Evolutionary conservation across 495 filamentous ascomycete genomes (phyloP).

Genomic region (Penicillium simplicissimum): DNA sequence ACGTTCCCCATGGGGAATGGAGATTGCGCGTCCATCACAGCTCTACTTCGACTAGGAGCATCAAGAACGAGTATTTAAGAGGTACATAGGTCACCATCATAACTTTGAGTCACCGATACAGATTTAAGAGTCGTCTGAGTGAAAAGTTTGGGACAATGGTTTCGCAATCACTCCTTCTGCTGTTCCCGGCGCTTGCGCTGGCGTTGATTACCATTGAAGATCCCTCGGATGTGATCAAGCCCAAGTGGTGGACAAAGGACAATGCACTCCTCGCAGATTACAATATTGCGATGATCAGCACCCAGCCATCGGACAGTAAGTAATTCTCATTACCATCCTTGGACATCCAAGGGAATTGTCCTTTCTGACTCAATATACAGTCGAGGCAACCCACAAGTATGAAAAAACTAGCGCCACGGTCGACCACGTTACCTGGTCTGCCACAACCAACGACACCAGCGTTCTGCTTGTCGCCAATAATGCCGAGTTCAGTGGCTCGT

Average conservation of each 20-base stretch:
- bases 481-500: constrained; percentile 13
- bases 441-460: constrained; percentile 23
- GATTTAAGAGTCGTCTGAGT: not conserved
- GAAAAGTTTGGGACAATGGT: constrained; percentile 2
- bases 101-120: too few relatives aligned
- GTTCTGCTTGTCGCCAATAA: constrained; percentile 17
- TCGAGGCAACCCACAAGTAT: constrained; percentile 11
- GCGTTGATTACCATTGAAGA: constrained; percentile 18
- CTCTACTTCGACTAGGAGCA: not conserved
- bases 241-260: constrained; percentile 10
- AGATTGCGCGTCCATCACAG: constrained; percentile 8
- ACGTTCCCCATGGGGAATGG: not conserved
- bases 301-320: constrained; percentile 15
- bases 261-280: constrained; percentile 21
- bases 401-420: constrained; percentile 6
- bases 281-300: constrained; percentile 8
- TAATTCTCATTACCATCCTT: not conserved
- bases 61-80: not conserved
- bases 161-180: constrained; percentile 4
- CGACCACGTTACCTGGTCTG: constrained; percentile 17
- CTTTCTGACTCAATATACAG: constrained; percentile 1
- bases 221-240: constrained; percentile 19
- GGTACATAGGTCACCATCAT: not conserved
- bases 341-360: not conserved
- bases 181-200: constrained; percentile 13